These are phyloP conservation scores for Pyrenophora teres DNA, from an alignment of 2,329 filamentous ascomycete species.

Conservation along the genomic window DNA sequence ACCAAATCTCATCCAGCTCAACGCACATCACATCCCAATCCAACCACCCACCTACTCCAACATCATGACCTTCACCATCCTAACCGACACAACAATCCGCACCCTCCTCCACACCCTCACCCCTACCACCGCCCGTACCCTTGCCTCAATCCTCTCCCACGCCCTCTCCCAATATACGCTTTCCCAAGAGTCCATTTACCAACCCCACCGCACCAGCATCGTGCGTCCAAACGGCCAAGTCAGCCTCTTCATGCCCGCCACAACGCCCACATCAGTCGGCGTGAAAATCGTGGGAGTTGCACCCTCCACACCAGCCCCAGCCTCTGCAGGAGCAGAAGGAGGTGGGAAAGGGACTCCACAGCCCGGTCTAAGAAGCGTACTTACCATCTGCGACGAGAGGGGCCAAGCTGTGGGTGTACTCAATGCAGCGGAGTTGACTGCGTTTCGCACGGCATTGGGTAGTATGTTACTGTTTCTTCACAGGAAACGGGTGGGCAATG, in stretches of 20 bases:
- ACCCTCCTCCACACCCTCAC: constrained; percentile 44
- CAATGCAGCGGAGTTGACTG: constrained; percentile 75
- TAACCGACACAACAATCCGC: constrained; percentile 31
- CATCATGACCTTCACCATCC: constrained; percentile 19
- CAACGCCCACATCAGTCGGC: constrained; percentile 65
- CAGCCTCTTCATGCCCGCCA: constrained; percentile 76
- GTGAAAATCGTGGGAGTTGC: constrained; percentile 72
- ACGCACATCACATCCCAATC: neutral
- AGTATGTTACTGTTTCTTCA: constrained; percentile 62
- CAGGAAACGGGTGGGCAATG: constrained; percentile 28
- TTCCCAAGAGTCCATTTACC: constrained; percentile 41
- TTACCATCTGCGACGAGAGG: constrained; percentile 59
- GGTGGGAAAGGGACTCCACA: neutral
- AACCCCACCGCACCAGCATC: constrained; percentile 51
- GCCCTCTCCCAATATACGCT: constrained; percentile 39
- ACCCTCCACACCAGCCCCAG: constrained; percentile 17
- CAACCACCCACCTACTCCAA: neutral
- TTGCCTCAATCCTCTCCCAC: constrained; percentile 10
- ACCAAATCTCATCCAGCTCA: too few relatives aligned
- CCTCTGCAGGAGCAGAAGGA: constrained; percentile 20
- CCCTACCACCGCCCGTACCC: neutral
- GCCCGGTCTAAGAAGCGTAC: constrained; percentile 62
- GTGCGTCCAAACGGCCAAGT: constrained; percentile 53
- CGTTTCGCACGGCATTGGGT: constrained; percentile 77
- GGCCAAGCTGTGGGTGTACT: constrained; percentile 70